Percentiles rank a stretch among this genome's conserved stretches.
These are phyloP conservation scores for Aspergillus spinulosporus DNA, from an alignment of 2,329 filamentous ascomycete genomes.

Conservation along the genomic window DNA sequence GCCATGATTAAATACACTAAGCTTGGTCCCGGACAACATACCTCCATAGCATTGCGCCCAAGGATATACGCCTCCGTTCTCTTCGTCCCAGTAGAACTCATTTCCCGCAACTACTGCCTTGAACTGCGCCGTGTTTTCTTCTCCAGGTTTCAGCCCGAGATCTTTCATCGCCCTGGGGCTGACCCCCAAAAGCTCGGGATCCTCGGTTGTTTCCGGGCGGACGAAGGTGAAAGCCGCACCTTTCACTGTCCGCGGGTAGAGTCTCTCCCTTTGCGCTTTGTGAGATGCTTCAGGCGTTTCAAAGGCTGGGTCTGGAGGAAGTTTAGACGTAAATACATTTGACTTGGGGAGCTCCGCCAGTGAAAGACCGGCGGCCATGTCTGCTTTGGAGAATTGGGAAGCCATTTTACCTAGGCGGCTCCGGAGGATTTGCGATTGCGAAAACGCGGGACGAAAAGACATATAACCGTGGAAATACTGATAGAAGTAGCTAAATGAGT, in stretches of 20 bases:
- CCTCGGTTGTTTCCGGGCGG: slow-evolving; percentile 69
- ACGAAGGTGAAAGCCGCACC: slow-evolving; percentile 89
- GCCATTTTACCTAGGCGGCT: slow-evolving; percentile 48
- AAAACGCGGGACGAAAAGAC: slow-evolving; percentile 24
- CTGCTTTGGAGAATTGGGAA: slow-evolving; percentile 40
- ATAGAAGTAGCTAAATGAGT: background rate
- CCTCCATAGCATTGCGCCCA: slow-evolving; percentile 99
- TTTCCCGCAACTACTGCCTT: slow-evolving; percentile 77
- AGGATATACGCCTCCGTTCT: slow-evolving; percentile 80
- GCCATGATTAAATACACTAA: background rate
- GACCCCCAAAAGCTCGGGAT: slow-evolving; percentile 77
- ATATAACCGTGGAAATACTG: slow-evolving; percentile 22
- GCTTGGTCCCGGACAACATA: slow-evolving; percentile 45
- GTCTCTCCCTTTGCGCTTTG: slow-evolving; percentile 71
- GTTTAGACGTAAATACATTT: slow-evolving; percentile 62
- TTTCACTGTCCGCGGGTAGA: slow-evolving; percentile 80
- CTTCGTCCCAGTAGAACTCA: slow-evolving; percentile 72
- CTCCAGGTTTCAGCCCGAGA: slow-evolving; percentile 70
- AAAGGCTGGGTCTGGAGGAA: slow-evolving; percentile 76
- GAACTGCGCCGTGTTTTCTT: slow-evolving; percentile 73
- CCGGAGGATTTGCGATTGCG: slow-evolving; percentile 20
- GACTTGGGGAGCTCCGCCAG: slow-evolving; percentile 61
- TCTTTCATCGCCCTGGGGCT: slow-evolving; percentile 77
- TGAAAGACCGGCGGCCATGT: slow-evolving; percentile 32
- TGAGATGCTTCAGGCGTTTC: slow-evolving; percentile 81